Evolutionary conservation across 345 rosid genomes (phyloP).

Genomic region (Bruguiera parviflora): DNA sequence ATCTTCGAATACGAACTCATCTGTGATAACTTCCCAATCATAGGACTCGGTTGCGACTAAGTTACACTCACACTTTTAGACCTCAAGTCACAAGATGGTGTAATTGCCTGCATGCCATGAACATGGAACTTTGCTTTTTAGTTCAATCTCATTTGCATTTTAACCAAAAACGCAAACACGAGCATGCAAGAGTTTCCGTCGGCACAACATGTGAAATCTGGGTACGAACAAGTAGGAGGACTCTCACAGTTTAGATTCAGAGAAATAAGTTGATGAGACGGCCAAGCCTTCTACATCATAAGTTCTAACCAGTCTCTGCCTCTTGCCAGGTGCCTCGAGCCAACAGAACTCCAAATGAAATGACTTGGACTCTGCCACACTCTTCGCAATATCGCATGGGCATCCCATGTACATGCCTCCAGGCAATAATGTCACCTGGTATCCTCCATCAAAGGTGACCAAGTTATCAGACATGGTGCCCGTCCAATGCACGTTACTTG

Average conservation of each 20-base stretch:
- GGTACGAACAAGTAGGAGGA: not conserved
- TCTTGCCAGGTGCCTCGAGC: slow-evolving; percentile 62
- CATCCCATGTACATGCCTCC: slow-evolving; percentile 94
- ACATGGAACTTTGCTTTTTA: no score
- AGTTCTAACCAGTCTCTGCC: slow-evolving; percentile 79
- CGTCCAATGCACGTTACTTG: slow-evolving; percentile 59
- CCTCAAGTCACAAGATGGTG: no score
- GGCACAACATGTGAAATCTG: not conserved
- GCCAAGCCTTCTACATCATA: slow-evolving; percentile 79
- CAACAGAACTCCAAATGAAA: slow-evolving; percentile 90
- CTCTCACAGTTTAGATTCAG: slow-evolving; percentile 54
- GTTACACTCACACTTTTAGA: no score
- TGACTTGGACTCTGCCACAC: slow-evolving; percentile 61
- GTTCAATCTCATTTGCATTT: no score
- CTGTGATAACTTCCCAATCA: no score
- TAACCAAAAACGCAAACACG: not conserved
- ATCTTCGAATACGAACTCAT: no score
- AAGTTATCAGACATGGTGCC: slow-evolving; percentile 53
- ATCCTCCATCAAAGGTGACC: slow-evolving; percentile 67
- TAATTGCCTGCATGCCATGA: no score
- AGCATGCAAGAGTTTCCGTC: not conserved
- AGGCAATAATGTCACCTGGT: slow-evolving; percentile 62
- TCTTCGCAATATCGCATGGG: slow-evolving; percentile 60
- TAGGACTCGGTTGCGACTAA: no score
- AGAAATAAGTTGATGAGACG: slow-evolving; percentile 76